Conservation (phyloP, 306 rosid species). For the Glycine tomentella region DNA sequence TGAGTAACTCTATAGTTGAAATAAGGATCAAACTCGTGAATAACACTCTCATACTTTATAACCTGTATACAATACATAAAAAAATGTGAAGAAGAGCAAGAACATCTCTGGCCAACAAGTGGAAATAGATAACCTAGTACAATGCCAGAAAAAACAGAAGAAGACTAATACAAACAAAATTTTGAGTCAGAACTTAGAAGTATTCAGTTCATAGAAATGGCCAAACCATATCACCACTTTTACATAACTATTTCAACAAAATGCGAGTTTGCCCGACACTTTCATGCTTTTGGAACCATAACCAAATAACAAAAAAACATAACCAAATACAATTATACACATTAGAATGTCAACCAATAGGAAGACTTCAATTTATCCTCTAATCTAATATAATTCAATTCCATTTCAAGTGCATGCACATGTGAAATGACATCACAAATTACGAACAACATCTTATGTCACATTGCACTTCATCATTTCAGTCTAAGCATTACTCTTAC, state of each 20-base stretch:
- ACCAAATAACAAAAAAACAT: background rate
- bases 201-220: slow-evolving; percentile 21
- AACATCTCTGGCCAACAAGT: slow-evolving; percentile 25
- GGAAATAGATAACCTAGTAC: slow-evolving; percentile 23
- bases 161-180: background rate
- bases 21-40: slow-evolving; percentile 98
- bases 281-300: slow-evolving; percentile 25
- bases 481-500: slow-evolving; percentile 9
- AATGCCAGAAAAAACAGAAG: slow-evolving; percentile 9
- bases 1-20: slow-evolving; percentile 99
- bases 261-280: slow-evolving; percentile 7
- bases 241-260: slow-evolving; percentile 14
- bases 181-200: background rate
- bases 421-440: slow-evolving; percentile 23
- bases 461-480: slow-evolving; percentile 23
- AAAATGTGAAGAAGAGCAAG: slow-evolving; percentile 29
- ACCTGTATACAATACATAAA: slow-evolving; percentile 67
- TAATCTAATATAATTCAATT: slow-evolving; percentile 1
- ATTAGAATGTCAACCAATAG: slow-evolving; percentile 25
- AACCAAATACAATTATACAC: background rate
- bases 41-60: slow-evolving; percentile 97
- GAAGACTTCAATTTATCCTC: background rate
- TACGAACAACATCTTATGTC: slow-evolving; percentile 3
- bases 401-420: slow-evolving; percentile 20
- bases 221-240: slow-evolving; percentile 9